These are phyloP conservation scores for Macrotyloma uniflorum DNA, from an alignment of 306 rosid genomes.

Conservation along the genomic window DNA sequence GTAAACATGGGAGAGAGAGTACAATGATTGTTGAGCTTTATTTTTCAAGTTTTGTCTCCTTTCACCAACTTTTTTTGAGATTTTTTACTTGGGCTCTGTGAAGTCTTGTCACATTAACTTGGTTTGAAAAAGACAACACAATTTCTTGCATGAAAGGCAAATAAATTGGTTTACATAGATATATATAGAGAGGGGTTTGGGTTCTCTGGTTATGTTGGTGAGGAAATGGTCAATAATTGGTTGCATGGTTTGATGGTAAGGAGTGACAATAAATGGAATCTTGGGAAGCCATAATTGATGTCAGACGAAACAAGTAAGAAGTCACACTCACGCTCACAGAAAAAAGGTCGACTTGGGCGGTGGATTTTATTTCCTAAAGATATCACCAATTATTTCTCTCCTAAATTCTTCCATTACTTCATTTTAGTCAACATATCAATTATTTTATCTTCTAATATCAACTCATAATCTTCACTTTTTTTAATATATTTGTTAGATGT, in stretches of 20 bases:
- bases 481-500: no score
- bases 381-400: conserved; percentile 7
- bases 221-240: not conserved
- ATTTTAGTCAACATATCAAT: not conserved
- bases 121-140: not conserved
- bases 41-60: not conserved
- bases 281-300: conserved; percentile 34
- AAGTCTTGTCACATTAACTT: not conserved
- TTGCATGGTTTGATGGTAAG: not conserved
- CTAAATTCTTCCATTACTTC: conserved; percentile 36
- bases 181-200: not conserved
- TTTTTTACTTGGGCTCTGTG: not conserved
- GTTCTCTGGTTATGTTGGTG: not conserved
- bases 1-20: not conserved
- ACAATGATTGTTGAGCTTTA: not conserved
- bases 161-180: not conserved
- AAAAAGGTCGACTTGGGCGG: conserved; percentile 36
- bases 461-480: no score
- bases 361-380: conserved; percentile 6
- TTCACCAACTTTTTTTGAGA: not conserved
- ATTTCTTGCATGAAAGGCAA: not conserved
- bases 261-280: not conserved
- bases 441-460: no score
- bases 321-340: not conserved
- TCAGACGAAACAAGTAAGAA: not conserved